Conservation (phyloP, 805 yeast genomes). For the Schwanniomyces occidentalis region DNA sequence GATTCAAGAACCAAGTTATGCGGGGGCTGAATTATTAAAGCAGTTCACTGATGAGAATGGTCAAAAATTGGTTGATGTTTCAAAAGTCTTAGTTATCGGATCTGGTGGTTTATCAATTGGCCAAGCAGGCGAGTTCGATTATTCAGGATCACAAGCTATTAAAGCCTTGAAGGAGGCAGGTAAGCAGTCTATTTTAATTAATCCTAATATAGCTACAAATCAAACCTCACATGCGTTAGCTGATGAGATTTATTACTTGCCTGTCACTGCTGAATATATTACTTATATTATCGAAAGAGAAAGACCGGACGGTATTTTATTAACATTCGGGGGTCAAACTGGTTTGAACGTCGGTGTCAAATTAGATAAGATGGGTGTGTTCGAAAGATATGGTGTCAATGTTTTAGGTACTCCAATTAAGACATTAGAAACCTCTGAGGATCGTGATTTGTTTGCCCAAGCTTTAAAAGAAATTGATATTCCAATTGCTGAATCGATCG, state of each 20-base stretch:
- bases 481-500: constrained; percentile 96
- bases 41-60: constrained; percentile 60
- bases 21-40: constrained; percentile 62
- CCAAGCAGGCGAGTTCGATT: constrained; percentile 98
- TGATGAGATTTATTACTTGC: constrained; percentile 92
- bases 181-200: constrained; percentile 80
- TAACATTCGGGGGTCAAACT: constrained; percentile 99
- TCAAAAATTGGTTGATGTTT: constrained; percentile 74
- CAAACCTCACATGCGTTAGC: constrained; percentile 95
- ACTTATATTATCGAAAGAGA: constrained; percentile 94
- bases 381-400: constrained; percentile 86
- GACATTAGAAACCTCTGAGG: constrained; percentile 95
- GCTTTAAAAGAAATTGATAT: constrained; percentile 94
- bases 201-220: constrained; percentile 95
- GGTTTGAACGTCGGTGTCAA: constrained; percentile 95
- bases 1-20: constrained; percentile 40
- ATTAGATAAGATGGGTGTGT: constrained; percentile 91
- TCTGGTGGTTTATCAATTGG: constrained; percentile 98
- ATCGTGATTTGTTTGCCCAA: constrained; percentile 92
- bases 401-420: constrained; percentile 97
- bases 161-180: constrained; percentile 91
- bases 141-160: constrained; percentile 96
- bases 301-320: constrained; percentile 91
- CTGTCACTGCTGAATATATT: constrained; percentile 96
- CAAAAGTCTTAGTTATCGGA: constrained; percentile 88